Conservation (phyloP, 1,284 basidiomycete species). For the Earliella scabrosa region DNA sequence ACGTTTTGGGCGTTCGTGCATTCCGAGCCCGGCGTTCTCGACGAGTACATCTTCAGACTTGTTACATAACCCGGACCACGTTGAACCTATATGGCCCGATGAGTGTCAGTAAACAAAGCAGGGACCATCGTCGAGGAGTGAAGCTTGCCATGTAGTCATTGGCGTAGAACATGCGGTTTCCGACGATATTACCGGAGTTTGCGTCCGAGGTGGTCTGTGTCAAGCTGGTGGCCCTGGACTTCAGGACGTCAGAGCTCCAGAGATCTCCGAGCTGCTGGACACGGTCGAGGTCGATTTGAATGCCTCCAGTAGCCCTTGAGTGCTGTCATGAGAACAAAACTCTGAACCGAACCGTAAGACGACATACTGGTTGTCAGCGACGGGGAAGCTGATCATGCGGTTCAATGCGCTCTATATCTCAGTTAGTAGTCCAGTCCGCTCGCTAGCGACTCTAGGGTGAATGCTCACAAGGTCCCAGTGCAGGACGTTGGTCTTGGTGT, state of each 20-base stretch:
- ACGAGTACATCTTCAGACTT: conserved; percentile 69
- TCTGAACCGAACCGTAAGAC: neutral
- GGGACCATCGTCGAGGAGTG: neutral
- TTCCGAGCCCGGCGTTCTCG: conserved; percentile 65
- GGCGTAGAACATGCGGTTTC: conserved; percentile 69
- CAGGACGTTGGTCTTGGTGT: conserved; percentile 54
- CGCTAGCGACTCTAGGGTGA: too few relatives aligned
- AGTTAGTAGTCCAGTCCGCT: too few relatives aligned
- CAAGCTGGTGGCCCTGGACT: conserved; percentile 45
- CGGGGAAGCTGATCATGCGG: conserved; percentile 66
- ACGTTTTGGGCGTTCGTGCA: conserved; percentile 68
- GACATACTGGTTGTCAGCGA: conserved; percentile 59
- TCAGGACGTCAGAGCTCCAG: conserved; percentile 52
- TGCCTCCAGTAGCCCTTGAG: conserved; percentile 54
- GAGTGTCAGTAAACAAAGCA: neutral
- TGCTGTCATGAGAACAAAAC: neutral
- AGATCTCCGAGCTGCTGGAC: conserved; percentile 52
- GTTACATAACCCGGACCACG: conserved; percentile 62
- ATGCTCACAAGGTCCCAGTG: conserved; percentile 70
- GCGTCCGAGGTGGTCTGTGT: conserved; percentile 44
- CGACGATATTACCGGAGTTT: conserved; percentile 60
- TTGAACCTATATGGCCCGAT: conserved; percentile 47
- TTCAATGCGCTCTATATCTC: conserved; percentile 56
- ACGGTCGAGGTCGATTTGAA: conserved; percentile 61
- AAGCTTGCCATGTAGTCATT: conserved; percentile 67